phyloP scores from a whole-genome alignment of 1,284 basidiomycete genomes.

The Leccinum huronense region DNA sequence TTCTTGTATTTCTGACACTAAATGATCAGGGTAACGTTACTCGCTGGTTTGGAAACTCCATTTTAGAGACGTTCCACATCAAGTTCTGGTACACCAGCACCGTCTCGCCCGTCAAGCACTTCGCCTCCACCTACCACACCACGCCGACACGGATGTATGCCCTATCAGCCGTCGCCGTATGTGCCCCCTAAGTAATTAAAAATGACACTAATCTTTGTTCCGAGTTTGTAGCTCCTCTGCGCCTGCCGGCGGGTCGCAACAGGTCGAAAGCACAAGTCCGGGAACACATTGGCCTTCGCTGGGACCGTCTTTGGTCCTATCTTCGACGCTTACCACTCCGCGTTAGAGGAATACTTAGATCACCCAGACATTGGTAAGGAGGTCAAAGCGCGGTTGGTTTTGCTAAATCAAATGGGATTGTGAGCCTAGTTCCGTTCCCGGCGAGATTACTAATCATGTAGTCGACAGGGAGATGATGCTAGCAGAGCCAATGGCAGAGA shows the following conservation, averaged over 20 bases:
- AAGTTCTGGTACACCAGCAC: background rate
- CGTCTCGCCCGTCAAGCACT: background rate
- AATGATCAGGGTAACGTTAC: background rate
- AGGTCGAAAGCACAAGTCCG: background rate
- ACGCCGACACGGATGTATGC: background rate
- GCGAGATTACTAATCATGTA: background rate
- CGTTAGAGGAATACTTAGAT: background rate
- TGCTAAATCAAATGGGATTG: too few species aligned
- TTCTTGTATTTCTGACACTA: background rate
- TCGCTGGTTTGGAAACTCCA: background rate
- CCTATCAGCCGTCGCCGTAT: background rate
- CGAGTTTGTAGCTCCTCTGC: background rate
- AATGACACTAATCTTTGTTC: too few species aligned
- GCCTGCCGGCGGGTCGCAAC: background rate
- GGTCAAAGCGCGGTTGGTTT: too few species aligned
- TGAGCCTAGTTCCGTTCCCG: background rate
- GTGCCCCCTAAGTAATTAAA: background rate
- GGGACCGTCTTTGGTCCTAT: background rate
- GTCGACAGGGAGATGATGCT: background rate
- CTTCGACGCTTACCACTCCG: background rate
- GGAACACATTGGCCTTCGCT: background rate
- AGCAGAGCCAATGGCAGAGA: background rate
- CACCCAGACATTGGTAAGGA: background rate
- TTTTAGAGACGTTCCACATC: background rate
- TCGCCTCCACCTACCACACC: background rate